Conservation (phyloP, 2,329 filamentous ascomycete species). For the Sporothrix mexicana region DNA sequence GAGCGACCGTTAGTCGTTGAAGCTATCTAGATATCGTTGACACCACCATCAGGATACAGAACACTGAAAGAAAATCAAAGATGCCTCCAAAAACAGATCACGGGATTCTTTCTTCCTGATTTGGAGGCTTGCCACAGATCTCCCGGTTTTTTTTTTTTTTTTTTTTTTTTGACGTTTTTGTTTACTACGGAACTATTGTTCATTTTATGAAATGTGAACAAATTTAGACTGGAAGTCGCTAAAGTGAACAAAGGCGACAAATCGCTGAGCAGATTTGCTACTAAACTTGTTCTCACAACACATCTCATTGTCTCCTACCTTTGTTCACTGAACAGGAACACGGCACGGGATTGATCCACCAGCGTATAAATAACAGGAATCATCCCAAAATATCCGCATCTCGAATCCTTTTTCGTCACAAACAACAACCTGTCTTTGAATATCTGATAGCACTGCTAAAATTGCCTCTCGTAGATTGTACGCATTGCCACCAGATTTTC, state of each 20-base stretch:
- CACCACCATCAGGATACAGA: no score
- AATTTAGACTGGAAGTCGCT: background rate
- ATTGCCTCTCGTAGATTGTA: no score
- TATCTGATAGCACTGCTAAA: conserved; percentile 6
- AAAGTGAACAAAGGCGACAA: background rate
- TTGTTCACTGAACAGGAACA: conserved; percentile 16
- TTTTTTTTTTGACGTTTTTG: no score
- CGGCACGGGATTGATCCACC: background rate
- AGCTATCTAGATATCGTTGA: no score
- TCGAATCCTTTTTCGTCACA: no score
- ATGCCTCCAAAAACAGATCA: no score
- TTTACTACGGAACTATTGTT: background rate
- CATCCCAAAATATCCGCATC: background rate
- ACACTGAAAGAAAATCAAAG: no score
- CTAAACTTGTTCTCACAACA: background rate
- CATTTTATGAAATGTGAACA: background rate
- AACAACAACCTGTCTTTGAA: conserved; percentile 6
- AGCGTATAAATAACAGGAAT: background rate
- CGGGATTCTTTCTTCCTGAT: no score
- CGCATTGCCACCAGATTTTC: background rate
- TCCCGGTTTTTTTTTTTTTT: no score
- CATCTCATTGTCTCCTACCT: background rate
- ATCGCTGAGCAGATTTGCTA: no score
- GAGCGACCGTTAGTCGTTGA: no score
- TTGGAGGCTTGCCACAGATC: background rate